A percentile compares a stretch with the other conserved stretches of the same genome.
phyloP scores from a whole-genome alignment of 768 basidiomycete species.

The Leccinum rimulosum region DNA sequence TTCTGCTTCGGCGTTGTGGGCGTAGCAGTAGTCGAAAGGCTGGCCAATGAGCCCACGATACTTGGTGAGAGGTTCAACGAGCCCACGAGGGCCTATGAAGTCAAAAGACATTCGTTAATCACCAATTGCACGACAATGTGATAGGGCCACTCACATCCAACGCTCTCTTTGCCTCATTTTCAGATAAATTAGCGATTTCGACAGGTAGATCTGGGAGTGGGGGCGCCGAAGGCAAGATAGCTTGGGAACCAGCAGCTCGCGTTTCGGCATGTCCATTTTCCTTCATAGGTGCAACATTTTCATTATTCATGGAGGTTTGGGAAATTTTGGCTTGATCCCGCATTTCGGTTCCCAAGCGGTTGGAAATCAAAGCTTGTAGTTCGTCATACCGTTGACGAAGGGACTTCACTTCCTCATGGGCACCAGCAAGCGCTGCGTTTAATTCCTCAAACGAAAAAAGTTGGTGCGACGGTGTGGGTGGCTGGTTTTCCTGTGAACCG shows the following conservation, averaged over 20 bases:
- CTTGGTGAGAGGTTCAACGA: constrained; percentile 14
- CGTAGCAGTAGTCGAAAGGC: background rate
- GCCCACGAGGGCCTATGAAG: constrained; percentile 10
- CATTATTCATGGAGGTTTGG: background rate
- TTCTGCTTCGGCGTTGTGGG: background rate
- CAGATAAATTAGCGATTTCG: constrained; percentile 23
- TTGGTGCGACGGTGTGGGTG: background rate
- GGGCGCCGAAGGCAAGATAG: background rate
- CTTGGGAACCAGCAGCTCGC: background rate
- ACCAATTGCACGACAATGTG: background rate
- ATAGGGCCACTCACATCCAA: constrained; percentile 18
- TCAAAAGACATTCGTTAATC: background rate
- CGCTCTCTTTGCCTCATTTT: constrained; percentile 20
- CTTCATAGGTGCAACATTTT: background rate
- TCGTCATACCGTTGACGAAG: constrained; percentile 28
- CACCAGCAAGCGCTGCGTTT: constrained; percentile 22
- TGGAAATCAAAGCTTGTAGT: constrained; percentile 18
- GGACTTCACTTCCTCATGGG: constrained; percentile 23
- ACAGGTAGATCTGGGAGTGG: constrained; percentile 4
- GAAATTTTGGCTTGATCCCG: background rate
- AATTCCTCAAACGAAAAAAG: constrained; percentile 27
- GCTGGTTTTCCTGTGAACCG: constrained; percentile 8
- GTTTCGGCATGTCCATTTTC: background rate
- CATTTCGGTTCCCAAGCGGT: constrained; percentile 9
- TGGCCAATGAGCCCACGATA: background rate